Evolutionary conservation across 768 basidiomycete genomes (phyloP).

Genomic region (Xanthoconium stramineum): DNA sequence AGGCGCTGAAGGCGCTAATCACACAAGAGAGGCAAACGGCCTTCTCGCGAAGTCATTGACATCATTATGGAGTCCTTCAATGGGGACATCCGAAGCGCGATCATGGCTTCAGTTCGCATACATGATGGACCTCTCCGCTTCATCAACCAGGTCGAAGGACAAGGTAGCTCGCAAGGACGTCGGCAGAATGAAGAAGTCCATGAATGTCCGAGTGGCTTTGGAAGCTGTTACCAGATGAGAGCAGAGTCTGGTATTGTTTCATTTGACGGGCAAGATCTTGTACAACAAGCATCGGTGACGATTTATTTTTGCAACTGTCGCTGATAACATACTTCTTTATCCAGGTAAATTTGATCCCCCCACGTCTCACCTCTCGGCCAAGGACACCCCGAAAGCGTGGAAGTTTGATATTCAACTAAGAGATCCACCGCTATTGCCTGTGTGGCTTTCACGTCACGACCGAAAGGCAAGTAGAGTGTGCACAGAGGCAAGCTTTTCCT

Average conservation of each 20-base stretch:
- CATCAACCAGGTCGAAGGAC: slow-evolving; percentile 17
- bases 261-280: slow-evolving; percentile 87
- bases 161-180: slow-evolving; percentile 33
- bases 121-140: slow-evolving; percentile 34
- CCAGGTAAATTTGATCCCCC: slow-evolving; percentile 76
- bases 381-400: slow-evolving; percentile 60
- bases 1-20: slow-evolving; percentile 64
- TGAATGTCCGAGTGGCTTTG: slow-evolving; percentile 40
- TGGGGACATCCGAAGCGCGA: slow-evolving; percentile 90
- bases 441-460: slow-evolving; percentile 55
- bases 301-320: not conserved
- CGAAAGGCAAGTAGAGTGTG: slow-evolving; percentile 72
- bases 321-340: slow-evolving; percentile 6
- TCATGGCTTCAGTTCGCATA: slow-evolving; percentile 94
- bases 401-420: slow-evolving; percentile 52
- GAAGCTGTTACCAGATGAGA: slow-evolving; percentile 81
- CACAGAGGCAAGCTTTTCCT: slow-evolving; percentile 53
- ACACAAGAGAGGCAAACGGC: slow-evolving; percentile 29
- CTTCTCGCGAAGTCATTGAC: slow-evolving; percentile 64
- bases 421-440: slow-evolving; percentile 56
- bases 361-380: slow-evolving; percentile 50
- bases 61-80: slow-evolving; percentile 74
- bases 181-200: slow-evolving; percentile 12
- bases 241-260: slow-evolving; percentile 84
- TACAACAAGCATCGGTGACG: slow-evolving; percentile 84